Evolutionary conservation across 2,329 filamentous ascomycete genomes (phyloP).

Genomic region (Penicillium sp.): DNA sequence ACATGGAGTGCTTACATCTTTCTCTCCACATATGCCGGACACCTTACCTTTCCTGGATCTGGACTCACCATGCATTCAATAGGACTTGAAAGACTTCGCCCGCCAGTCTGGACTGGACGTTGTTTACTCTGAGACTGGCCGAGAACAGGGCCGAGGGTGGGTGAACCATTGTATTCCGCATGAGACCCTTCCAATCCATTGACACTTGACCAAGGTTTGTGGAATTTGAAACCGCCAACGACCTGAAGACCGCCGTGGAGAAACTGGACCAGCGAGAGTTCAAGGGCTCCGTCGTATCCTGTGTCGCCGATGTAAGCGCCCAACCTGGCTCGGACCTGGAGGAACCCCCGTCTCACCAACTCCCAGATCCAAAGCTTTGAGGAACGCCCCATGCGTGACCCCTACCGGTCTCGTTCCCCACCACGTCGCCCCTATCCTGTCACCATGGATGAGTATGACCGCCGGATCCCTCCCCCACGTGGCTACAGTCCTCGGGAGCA

Average conservation of each 20-base stretch:
- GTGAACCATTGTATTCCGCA: constrained; percentile 31
- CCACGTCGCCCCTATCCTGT: constrained; percentile 52
- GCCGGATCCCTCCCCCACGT: constrained; percentile 67
- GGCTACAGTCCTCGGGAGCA: constrained; percentile 77
- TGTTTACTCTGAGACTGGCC: constrained; percentile 92
- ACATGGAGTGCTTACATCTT: constrained; percentile 11
- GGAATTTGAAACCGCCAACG: constrained; percentile 87
- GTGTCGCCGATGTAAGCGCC: constrained; percentile 69
- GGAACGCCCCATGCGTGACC: constrained; percentile 61
- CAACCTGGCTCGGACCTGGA: constrained; percentile 14
- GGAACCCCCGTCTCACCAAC: constrained; percentile 21
- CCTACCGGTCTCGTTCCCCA: constrained; percentile 72
- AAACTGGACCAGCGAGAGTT: constrained; percentile 91
- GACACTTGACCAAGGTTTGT: constrained; percentile 61
- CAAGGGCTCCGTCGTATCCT: constrained; percentile 78
- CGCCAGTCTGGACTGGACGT: constrained; percentile 94
- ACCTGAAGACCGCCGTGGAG: constrained; percentile 83
- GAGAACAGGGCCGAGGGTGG: constrained; percentile 87
- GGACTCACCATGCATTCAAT: constrained; percentile 72
- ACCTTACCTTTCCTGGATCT: constrained; percentile 43
- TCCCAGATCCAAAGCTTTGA: constrained; percentile 58
- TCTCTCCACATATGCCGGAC: constrained; percentile 10
- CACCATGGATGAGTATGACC: constrained; percentile 69
- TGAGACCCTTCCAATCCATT: constrained; percentile 15
- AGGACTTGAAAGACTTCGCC: constrained; percentile 99